A percentile compares a stretch with the other conserved stretches of the same genome.
Conservation (phyloP, 1,284 basidiomycete genomes). For the Cronartium quercuum region DNA sequence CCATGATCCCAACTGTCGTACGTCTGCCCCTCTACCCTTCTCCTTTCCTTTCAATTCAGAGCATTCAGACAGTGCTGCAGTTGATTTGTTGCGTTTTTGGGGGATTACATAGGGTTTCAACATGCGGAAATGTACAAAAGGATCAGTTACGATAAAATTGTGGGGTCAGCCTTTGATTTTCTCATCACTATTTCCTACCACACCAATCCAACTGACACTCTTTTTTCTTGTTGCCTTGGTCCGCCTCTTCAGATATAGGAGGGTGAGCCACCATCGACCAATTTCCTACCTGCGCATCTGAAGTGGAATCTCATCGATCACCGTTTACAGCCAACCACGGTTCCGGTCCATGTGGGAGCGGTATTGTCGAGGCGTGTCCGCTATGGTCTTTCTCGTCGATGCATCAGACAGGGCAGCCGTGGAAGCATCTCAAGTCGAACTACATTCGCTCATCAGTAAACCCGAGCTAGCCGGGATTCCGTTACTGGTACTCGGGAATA, state of each 20-base stretch:
- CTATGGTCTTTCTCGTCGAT: slow-evolving; percentile 90
- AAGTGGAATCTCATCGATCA: neutral
- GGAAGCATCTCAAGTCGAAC: slow-evolving; percentile 77
- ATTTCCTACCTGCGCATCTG: neutral
- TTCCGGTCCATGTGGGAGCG: slow-evolving; percentile 83
- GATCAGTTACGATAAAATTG: slow-evolving; percentile 46
- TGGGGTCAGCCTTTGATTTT: slow-evolving; percentile 39
- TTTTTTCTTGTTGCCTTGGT: neutral
- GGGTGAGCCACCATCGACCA: slow-evolving; percentile 19
- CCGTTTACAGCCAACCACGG: slow-evolving; percentile 69
- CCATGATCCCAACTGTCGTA: slow-evolving; percentile 47
- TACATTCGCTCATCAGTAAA: slow-evolving; percentile 75
- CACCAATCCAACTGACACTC: neutral
- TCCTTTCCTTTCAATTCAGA: neutral
- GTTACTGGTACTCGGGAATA: slow-evolving; percentile 87
- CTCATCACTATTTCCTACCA: neutral
- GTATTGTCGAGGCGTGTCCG: slow-evolving; percentile 89
- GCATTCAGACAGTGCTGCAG: no score
- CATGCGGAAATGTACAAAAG: slow-evolving; percentile 46
- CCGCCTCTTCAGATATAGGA: slow-evolving; percentile 39
- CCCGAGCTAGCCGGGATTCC: slow-evolving; percentile 71
- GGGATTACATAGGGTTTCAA: slow-evolving; percentile 43
- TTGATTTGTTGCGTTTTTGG: neutral
- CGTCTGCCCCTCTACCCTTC: neutral
- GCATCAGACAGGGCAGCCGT: slow-evolving; percentile 74